These are phyloP conservation scores for Lachancea quebecensis DNA, from an alignment of 805 yeast species.

Conservation along the genomic window DNA sequence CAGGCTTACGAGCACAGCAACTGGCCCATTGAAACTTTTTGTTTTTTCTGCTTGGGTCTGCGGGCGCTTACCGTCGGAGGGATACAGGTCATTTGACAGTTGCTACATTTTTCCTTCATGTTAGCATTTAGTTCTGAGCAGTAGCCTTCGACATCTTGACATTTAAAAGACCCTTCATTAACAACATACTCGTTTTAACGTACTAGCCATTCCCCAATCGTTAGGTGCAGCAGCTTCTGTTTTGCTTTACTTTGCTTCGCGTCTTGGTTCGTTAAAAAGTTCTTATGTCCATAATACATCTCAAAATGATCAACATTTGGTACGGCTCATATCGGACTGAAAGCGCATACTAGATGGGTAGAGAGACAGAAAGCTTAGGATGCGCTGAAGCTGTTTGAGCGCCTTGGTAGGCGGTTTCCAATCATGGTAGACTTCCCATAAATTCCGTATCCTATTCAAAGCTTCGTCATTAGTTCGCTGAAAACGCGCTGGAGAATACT, in stretches of 20 bases:
- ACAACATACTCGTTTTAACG: slow-evolving; percentile 7
- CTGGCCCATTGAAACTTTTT: slow-evolving; percentile 2
- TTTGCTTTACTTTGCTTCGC: neutral
- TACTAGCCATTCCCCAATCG: slow-evolving; percentile 1
- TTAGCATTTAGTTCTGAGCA: neutral
- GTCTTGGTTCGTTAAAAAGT: no score
- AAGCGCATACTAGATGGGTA: slow-evolving; percentile 15
- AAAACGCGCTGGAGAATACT: slow-evolving; percentile 13
- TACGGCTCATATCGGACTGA: slow-evolving; percentile 1
- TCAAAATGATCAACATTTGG: neutral
- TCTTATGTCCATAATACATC: no score
- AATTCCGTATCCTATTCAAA: slow-evolving; percentile 13
- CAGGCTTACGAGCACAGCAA: slow-evolving; percentile 24
- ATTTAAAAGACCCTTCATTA: neutral
- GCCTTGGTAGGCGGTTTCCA: slow-evolving; percentile 33
- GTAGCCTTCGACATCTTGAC: neutral
- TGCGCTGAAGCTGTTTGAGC: slow-evolving; percentile 23
- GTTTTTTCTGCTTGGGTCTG: neutral
- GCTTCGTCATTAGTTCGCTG: slow-evolving; percentile 25
- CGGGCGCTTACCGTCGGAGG: slow-evolving; percentile 16
- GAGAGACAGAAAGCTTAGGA: slow-evolving; percentile 27
- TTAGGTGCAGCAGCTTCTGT: neutral
- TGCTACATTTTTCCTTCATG: slow-evolving; percentile 3
- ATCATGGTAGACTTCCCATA: slow-evolving; percentile 25
- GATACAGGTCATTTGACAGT: slow-evolving; percentile 6